Conservation (phyloP, 2,329 filamentous ascomycete genomes). For the Microcyclosporella mali region DNA sequence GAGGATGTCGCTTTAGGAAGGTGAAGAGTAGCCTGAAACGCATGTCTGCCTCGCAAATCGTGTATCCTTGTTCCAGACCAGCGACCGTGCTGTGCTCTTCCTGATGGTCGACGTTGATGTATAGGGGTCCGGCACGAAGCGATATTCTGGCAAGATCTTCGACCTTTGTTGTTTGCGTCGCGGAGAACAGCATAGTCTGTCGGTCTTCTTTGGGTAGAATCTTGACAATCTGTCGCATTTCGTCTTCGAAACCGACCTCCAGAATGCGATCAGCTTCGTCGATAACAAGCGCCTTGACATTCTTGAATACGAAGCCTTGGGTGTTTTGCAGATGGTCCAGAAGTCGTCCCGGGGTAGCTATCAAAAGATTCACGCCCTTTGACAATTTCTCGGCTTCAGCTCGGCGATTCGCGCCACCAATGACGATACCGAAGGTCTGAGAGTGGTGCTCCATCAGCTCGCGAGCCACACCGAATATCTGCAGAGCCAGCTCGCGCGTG, state of each 20-base stretch:
- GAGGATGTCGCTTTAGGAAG: constrained; percentile 83
- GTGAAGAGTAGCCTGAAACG: constrained; percentile 91
- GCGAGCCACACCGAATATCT: constrained; percentile 91
- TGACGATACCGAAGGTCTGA: constrained; percentile 93
- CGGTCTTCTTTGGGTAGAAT: constrained; percentile 80
- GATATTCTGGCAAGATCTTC: constrained; percentile 95
- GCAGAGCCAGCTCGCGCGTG: constrained; percentile 86
- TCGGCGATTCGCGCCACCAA: constrained; percentile 84
- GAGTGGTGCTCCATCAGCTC: constrained; percentile 91
- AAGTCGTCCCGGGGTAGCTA: constrained; percentile 86
- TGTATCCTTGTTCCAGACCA: constrained; percentile 91
- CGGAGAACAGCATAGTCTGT: constrained; percentile 97
- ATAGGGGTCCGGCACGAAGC: constrained; percentile 79
- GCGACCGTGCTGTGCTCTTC: constrained; percentile 89
- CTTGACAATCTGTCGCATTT: constrained; percentile 95
- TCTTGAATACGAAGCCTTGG: constrained; percentile 82
- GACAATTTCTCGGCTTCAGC: constrained; percentile 90
- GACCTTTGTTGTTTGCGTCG: constrained; percentile 97
- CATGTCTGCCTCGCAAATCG: constrained; percentile 87
- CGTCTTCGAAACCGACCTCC: constrained; percentile 96
- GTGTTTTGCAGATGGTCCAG: constrained; percentile 94
- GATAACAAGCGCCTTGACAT: constrained; percentile 84
- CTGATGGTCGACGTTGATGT: constrained; percentile 91
- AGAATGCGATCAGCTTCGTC: constrained; percentile 96
- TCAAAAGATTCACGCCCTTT: constrained; percentile 90